phyloP scores from a whole-genome alignment of 139 green algal species.

The Haematococcus lacustris region DNA sequence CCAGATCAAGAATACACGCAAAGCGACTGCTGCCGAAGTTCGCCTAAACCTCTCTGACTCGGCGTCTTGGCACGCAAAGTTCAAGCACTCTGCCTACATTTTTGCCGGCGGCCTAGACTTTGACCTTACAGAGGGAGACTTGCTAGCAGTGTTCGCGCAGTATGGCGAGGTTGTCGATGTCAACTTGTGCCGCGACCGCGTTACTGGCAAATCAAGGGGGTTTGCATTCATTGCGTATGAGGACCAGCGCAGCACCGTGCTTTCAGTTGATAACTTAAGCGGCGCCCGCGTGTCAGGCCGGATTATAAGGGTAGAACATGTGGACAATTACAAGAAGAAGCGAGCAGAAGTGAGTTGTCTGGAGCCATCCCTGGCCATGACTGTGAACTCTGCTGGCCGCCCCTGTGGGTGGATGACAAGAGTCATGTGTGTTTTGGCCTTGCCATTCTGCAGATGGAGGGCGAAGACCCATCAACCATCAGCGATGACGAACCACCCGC shows the following conservation, averaged over 20 bases:
- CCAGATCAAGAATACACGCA: conserved; percentile 93
- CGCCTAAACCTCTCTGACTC: conserved; percentile 60
- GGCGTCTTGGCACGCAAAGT: conserved; percentile 91
- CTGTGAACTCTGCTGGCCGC: no score
- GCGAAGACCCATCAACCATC: neutral
- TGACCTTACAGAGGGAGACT: conserved; percentile 91
- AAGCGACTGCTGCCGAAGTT: conserved; percentile 68
- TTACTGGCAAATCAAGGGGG: conserved; percentile 53
- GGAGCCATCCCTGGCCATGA: no score
- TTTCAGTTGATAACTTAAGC: conserved; percentile 97
- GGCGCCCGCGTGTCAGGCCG: conserved; percentile 75
- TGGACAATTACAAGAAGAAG: conserved; percentile 91
- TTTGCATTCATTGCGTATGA: conserved; percentile 98
- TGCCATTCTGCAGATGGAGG: conserved; percentile 6
- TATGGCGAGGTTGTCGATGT: conserved; percentile 97
- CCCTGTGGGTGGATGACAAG: no score
- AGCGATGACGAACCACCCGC: no score
- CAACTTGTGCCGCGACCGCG: conserved; percentile 68
- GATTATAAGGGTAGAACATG: conserved; percentile 88
- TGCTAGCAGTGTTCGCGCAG: conserved; percentile 92
- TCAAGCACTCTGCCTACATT: conserved; percentile 89
- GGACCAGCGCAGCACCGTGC: conserved; percentile 92
- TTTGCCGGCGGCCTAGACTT: conserved; percentile 84
- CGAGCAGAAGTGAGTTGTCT: conserved; percentile 66
- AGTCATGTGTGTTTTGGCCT: no score